Base-by-base conservation (phyloP, 2,329 filamentous ascomycete genomes). In the Colletotrichum neosansevieriae region DNA sequence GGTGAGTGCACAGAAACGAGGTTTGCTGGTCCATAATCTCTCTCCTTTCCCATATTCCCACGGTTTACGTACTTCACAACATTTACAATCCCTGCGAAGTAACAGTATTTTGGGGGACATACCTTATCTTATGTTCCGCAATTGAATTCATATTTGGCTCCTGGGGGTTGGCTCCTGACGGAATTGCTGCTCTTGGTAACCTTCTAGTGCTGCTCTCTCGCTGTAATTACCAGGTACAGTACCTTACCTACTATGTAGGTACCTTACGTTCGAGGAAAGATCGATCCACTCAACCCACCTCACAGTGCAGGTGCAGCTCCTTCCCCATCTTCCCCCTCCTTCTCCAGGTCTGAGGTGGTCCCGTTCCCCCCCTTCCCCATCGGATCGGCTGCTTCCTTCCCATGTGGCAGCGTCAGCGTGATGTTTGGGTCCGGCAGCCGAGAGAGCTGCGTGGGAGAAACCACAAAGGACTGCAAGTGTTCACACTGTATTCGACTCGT, bases 331-430 rank as follows among this genome's bases (percentile, higher is more conserved):
- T 15, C 21, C 24, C 38, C 50, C 17, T 34, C 21, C 49, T 60
- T 50, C 34, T 51, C 45, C 58, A 60, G 58, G 40, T 29, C 54
- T 49, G 17, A 29, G 29, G 29, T 29, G 29, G 29, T 34, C 29
- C 44, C 42, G 9, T 40, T 12, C 17, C 21, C 58, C 58, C 47
- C 49, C 24, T 58, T 45, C 15, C 34, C 51, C 51, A 49, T 67
- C 51, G 24, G 36, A 63, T 63, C 59, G 44, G 42, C 29, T 63
- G 64, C 38, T 67, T 51, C 59, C 45, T 49, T 15, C 12, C 12
- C n/a, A 19, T 42, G 38, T 44, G 17, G 32, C 57, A 34, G 29
- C 32, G n/a, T 24, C 21, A 38, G 58, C 44, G 19, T 24, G 24
- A 24, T 24, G 24, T 24, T 24, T 24, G 24, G 24, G 24, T 5